These are phyloP conservation scores for Irpex sp. DNA, from an alignment of 1,284 basidiomycete genomes.

Conservation along the genomic window DNA sequence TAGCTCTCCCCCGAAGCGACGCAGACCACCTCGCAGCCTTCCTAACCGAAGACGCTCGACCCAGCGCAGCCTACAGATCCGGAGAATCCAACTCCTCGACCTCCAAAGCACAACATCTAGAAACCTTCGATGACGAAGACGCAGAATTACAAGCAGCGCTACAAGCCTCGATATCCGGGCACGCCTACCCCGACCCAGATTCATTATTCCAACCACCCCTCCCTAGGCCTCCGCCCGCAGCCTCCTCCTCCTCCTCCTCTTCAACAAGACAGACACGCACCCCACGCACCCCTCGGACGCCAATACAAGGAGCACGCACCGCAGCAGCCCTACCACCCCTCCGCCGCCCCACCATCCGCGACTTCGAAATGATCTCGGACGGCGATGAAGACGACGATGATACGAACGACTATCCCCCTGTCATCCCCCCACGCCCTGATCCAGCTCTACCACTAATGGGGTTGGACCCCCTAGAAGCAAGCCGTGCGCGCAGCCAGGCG, in stretches of 20 bases:
- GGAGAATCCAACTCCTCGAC: constrained; percentile 8
- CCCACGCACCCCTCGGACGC: background rate
- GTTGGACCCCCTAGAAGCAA: constrained; percentile 60
- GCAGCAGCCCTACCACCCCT: background rate
- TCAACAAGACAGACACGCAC: background rate
- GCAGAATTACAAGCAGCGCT: constrained; percentile 83
- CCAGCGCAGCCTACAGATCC: constrained; percentile 10
- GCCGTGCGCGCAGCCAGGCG: constrained; percentile 59
- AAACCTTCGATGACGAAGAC: constrained; percentile 63
- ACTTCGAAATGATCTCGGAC: constrained; percentile 1
- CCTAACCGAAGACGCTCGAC: constrained; percentile 44
- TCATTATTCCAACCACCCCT: background rate
- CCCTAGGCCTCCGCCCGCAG: background rate
- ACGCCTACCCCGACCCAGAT: background rate
- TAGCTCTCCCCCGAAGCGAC: constrained; percentile 56
- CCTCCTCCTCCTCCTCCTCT: background rate
- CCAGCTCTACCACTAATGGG: background rate
- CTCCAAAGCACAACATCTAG: background rate
- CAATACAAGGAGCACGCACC: background rate
- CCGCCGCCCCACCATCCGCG: background rate
- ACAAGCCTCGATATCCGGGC: constrained; percentile 64
- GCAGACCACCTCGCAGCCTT: constrained; percentile 64
- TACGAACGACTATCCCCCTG: constrained; percentile 9
- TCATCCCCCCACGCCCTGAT: constrained; percentile 4
- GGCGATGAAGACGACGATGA: constrained; percentile 17